A percentile compares a stretch with the other conserved stretches of the same genome.
phyloP scores from a whole-genome alignment of 768 basidiomycete genomes.

The Rhodocollybia butyracea region DNA sequence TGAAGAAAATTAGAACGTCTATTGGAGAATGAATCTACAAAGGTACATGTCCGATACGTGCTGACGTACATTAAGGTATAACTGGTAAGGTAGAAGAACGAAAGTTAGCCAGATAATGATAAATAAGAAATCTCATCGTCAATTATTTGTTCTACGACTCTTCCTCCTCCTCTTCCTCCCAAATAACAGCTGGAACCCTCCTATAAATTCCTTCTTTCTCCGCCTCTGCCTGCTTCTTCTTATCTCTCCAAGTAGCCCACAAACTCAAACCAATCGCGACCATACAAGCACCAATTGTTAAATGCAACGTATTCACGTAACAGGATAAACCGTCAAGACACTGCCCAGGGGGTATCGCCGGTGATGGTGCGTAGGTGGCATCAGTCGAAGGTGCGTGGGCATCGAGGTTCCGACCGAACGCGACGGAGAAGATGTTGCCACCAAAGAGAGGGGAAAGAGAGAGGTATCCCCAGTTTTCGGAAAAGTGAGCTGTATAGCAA shows the following conservation, averaged over 20 bases:
- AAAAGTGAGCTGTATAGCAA: slow-evolving; percentile 56
- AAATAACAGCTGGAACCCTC: too few species aligned
- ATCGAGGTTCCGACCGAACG: slow-evolving; percentile 76
- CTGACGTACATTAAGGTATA: too few species aligned
- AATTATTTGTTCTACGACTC: too few species aligned
- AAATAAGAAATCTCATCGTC: too few species aligned
- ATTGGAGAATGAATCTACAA: too few species aligned
- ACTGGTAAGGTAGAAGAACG: too few species aligned
- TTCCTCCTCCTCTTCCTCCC: too few species aligned
- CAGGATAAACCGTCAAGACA: slow-evolving; percentile 58
- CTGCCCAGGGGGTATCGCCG: slow-evolving; percentile 26
- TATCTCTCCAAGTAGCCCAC: slow-evolving; percentile 50
- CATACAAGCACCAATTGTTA: slow-evolving; percentile 47
- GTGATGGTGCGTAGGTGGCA: neutral
- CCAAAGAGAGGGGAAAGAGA: slow-evolving; percentile 72
- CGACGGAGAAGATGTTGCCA: slow-evolving; percentile 83
- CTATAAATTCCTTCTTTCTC: too few species aligned
- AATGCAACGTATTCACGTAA: slow-evolving; percentile 53
- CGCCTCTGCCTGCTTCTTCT: neutral
- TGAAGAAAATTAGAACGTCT: too few species aligned
- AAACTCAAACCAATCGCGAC: slow-evolving; percentile 43
- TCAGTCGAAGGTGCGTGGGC: slow-evolving; percentile 41
- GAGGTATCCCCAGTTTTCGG: slow-evolving; percentile 84
- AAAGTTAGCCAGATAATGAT: too few species aligned
- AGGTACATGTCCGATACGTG: too few species aligned